Base-by-base conservation (phyloP, 768 basidiomycete genomes). In the Boletus rubroflammeus region DNA sequence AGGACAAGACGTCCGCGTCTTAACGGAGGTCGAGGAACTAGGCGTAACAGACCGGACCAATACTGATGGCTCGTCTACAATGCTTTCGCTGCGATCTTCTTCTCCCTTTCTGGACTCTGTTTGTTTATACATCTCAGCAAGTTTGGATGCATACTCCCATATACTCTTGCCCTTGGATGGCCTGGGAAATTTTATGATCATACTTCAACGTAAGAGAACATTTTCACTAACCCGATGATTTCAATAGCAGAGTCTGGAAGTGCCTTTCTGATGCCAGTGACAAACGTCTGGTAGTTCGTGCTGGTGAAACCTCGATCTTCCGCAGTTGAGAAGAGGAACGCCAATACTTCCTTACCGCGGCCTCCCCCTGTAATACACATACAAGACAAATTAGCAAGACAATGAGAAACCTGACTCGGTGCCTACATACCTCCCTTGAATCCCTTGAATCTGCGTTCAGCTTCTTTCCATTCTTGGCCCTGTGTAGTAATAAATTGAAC, bases 381-480 rank as follows among this genome's bases (percentile, higher is more conserved):
- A 49, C 40, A 21, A 39, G 32, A 41, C 2, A 39, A 35, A 29
- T 56, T 14, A 53, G 36, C 14, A 48, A 39, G 28, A 19, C 0
- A 35, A 10, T 0, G 6, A 39, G 34, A 50, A 31, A 34, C 15
- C 23, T 2, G 6, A 36, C 8, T 41, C 6, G 9, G 15, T n/a
- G 35, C 28, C 25, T 15, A 59, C 71, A 35, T 29, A 70, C 69
- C 71, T 52, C 54, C 57, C 23, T 57, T 31, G 47, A 71, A 69
- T n/a, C 59, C 61, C 45, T 58, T 51, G 19, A 32, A 61, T 47
- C 19, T 54, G 32, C 19, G 26, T n/a, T 66, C 57, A 25, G 9
- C 13, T 15, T 3, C 41, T 8, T 54, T 51, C 56, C 65, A 64
- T 7, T 36, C 17, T 6, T 17, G 5, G 23, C 48, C 53, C n/a